phyloP scores from a whole-genome alignment of 1,284 basidiomycete genomes.

The Ceratobasidium sp. region DNA sequence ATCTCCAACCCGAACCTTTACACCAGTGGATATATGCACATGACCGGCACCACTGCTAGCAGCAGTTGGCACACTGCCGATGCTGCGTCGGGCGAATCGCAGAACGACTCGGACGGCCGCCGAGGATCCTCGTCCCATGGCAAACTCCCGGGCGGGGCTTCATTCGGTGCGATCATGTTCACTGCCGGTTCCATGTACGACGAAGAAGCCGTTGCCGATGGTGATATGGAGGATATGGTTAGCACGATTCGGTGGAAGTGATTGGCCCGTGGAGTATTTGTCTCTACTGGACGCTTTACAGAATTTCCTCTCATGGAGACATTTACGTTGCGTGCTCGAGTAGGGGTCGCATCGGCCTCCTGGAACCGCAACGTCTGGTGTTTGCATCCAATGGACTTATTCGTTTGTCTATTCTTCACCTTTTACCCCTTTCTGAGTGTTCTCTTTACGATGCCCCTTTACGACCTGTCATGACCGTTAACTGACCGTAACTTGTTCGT shows the following conservation, averaged over 20 bases:
- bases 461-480: slow-evolving; percentile 27
- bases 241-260: slow-evolving; percentile 9
- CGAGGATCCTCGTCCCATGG: slow-evolving; percentile 21
- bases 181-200: slow-evolving; percentile 11
- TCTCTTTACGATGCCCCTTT: slow-evolving; percentile 17
- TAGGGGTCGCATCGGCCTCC: not conserved
- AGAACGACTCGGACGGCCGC: slow-evolving; percentile 10
- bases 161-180: slow-evolving; percentile 33
- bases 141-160: slow-evolving; percentile 27
- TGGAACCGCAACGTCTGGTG: slow-evolving; percentile 23
- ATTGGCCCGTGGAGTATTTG: slow-evolving; percentile 4
- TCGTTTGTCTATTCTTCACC: slow-evolving; percentile 7
- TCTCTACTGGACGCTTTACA: not conserved
- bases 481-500: slow-evolving; percentile 32
- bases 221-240: slow-evolving; percentile 20
- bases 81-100: not conserved
- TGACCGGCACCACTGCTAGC: slow-evolving; percentile 8
- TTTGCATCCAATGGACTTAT: no score
- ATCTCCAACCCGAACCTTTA: slow-evolving; percentile 27
- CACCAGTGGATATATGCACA: slow-evolving; percentile 33
- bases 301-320: slow-evolving; percentile 17
- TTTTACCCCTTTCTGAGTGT: slow-evolving; percentile 3
- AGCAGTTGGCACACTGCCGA: slow-evolving; percentile 26
- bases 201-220: slow-evolving; percentile 6
- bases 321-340: slow-evolving; percentile 8